These are phyloP conservation scores for Entomortierella lignicola DNA, from an alignment of 192 early-diverging fungal genomes.

Conservation along the genomic window DNA sequence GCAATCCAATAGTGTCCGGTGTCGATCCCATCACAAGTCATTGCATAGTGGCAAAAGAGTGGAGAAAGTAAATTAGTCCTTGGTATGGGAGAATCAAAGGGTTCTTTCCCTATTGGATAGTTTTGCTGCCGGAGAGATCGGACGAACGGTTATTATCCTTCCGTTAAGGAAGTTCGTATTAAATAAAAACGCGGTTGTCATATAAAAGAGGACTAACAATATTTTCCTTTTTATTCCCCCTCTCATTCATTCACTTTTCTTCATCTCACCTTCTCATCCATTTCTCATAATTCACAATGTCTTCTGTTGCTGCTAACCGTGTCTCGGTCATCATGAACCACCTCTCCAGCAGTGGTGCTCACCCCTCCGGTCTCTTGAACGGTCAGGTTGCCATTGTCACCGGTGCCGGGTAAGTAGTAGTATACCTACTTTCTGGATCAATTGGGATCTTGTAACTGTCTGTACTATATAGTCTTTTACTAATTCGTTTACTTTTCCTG, in stretches of 20 bases:
- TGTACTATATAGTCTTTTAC: neutral
- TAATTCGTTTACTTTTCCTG: neutral
- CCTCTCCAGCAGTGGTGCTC: constrained; percentile 56
- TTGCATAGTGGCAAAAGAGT: too few relatives aligned
- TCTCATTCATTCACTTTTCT: neutral
- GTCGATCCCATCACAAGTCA: too few relatives aligned
- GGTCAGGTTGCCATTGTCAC: constrained; percentile 74
- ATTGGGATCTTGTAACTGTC: neutral
- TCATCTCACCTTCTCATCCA: neutral
- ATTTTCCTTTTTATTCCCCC: neutral
- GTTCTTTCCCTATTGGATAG: too few relatives aligned
- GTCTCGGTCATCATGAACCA: constrained; percentile 45
- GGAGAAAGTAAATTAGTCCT: too few relatives aligned
- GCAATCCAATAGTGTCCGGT: too few relatives aligned
- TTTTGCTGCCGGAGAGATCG: neutral
- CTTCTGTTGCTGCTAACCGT: constrained; percentile 29
- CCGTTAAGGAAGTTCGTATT: neutral
- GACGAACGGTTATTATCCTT: neutral
- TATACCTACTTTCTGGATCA: neutral
- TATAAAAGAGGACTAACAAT: constrained; percentile 2
- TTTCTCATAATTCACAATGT: constrained; percentile 20
- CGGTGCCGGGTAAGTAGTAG: constrained; percentile 65
- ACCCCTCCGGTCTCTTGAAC: constrained; percentile 63
- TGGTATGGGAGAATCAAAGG: too few relatives aligned
- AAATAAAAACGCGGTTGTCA: neutral